A percentile compares a stretch with the other conserved stretches of the same genome.
These are phyloP conservation scores for Delphinella strobiligena DNA, from an alignment of 2,329 filamentous ascomycete species.

Conservation along the genomic window DNA sequence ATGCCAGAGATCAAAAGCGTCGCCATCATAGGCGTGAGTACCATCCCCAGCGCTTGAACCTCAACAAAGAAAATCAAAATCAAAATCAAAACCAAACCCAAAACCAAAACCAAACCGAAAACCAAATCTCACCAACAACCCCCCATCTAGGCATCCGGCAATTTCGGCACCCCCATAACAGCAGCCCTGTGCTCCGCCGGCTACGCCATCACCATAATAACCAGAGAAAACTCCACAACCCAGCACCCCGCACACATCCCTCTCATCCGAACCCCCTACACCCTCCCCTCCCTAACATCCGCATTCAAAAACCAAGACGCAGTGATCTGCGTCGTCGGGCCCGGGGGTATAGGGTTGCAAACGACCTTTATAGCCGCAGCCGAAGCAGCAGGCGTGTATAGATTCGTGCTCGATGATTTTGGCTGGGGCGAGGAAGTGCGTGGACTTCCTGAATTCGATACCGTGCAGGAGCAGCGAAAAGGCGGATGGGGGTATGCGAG, in stretches of 20 bases:
- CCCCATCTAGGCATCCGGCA: conserved; percentile 11
- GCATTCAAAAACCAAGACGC: conserved; percentile 13
- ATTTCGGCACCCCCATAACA: conserved; percentile 13
- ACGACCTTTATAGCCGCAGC: conserved; percentile 11
- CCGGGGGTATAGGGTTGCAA: conserved; percentile 9
- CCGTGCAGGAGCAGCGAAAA: conserved; percentile 2
- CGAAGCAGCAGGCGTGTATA: conserved; percentile 9
- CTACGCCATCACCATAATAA: conserved; percentile 43
- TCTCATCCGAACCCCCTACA: conserved; percentile 31
- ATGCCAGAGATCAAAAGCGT: too few relatives aligned
- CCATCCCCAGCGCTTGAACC: neutral
- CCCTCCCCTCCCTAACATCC: conserved; percentile 32
- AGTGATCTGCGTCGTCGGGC: conserved; percentile 10
- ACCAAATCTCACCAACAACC: neutral
- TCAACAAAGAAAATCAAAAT: too few relatives aligned
- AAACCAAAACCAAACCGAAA: too few relatives aligned
- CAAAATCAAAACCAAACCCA: too few relatives aligned
- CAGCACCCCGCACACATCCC: conserved; percentile 15
- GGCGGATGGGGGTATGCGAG: conserved; percentile 14
- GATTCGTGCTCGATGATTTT: conserved; percentile 13
- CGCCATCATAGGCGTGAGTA: neutral
- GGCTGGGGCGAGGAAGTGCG: conserved; percentile 20
- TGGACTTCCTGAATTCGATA: conserved; percentile 7
- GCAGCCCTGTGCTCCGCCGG: conserved; percentile 7
- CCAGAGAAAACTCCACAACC: conserved; percentile 30